These are phyloP conservation scores for Solanum corneliomulleri DNA, from an alignment of 257 asterid genomes.

Conservation along the genomic window DNA sequence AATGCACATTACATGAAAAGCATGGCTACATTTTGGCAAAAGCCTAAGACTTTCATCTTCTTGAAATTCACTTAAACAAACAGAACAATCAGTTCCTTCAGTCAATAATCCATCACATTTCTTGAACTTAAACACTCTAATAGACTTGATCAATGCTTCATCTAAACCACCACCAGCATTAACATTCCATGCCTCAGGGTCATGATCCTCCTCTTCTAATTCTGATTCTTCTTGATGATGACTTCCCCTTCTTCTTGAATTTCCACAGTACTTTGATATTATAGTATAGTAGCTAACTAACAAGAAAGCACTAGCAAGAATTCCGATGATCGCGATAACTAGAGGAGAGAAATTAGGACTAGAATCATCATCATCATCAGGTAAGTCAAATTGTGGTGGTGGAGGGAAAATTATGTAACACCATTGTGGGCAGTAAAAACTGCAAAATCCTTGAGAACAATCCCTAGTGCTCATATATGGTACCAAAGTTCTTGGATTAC, in stretches of 20 bases:
- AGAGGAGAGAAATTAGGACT: constrained; percentile 30
- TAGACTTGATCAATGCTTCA: background rate
- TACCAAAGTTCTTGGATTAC: constrained; percentile 25
- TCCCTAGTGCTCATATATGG: constrained; percentile 34
- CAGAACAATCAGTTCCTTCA: constrained; percentile 2
- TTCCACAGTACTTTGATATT: constrained; percentile 28
- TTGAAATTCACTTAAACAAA: constrained; percentile 8
- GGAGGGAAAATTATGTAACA: constrained; percentile 47
- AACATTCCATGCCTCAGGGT: background rate
- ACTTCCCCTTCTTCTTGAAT: background rate
- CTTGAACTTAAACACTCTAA: background rate
- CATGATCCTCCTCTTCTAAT: background rate
- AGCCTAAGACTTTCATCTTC: constrained; percentile 4
- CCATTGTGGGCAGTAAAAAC: constrained; percentile 47
- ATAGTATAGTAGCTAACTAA: constrained; percentile 36
- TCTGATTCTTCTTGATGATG: background rate
- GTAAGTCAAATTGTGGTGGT: constrained; percentile 25
- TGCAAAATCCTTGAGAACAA: constrained; percentile 46
- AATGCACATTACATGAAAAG: constrained; percentile 6
- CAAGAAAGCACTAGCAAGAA: constrained; percentile 34
- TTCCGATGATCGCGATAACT: constrained; percentile 33
- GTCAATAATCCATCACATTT: background rate
- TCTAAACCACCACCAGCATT: background rate
- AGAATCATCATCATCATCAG: constrained; percentile 7
- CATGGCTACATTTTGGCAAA: constrained; percentile 6